These are phyloP conservation scores for Vachellia collinsii DNA, from an alignment of 306 rosid genomes.

Conservation along the genomic window DNA sequence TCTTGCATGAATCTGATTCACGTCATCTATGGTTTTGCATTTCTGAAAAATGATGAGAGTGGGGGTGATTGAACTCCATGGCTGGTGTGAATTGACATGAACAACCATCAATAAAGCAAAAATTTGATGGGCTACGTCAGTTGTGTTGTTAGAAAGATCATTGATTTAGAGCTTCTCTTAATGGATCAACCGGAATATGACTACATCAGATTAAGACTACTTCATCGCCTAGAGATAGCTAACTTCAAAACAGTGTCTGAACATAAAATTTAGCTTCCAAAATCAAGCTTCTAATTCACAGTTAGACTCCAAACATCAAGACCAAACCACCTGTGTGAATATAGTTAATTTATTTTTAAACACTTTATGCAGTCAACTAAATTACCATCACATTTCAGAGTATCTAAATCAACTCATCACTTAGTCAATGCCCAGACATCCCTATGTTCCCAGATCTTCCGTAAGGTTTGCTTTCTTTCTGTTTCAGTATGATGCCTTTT, in stretches of 20 bases:
- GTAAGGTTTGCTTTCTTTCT: not conserved
- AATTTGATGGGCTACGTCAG: constrained; percentile 3
- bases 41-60: constrained; percentile 51
- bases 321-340: not conserved
- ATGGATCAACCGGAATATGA: too few relatives aligned
- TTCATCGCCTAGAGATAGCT: too few relatives aligned
- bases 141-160: not conserved
- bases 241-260: too few relatives aligned
- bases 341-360: too few relatives aligned
- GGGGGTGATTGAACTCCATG: constrained; percentile 58
- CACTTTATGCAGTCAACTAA: too few relatives aligned
- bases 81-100: constrained; percentile 42
- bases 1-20: constrained; percentile 65
- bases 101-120: not conserved
- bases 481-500: not conserved
- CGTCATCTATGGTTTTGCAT: constrained; percentile 56
- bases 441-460: not conserved
- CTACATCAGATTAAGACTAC: too few relatives aligned
- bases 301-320: not conserved
- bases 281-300: not conserved
- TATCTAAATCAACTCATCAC: not conserved
- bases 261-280: not conserved
- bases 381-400: not conserved
- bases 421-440: not conserved
- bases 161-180: not conserved